Base-by-base conservation (phyloP, 768 basidiomycete genomes). In the Panus rudis region DNA sequence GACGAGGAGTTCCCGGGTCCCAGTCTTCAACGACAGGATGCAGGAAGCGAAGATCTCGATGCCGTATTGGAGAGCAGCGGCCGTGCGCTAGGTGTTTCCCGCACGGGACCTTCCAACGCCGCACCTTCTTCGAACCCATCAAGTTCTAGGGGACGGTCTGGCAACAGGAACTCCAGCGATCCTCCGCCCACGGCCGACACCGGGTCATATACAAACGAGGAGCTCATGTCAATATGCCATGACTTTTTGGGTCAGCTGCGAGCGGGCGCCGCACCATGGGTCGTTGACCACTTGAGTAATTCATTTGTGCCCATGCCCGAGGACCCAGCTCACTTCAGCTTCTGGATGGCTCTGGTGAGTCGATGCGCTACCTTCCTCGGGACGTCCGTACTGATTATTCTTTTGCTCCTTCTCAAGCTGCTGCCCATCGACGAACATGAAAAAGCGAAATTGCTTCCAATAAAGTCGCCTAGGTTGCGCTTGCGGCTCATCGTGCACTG, bases 391-490 rank as follows among this genome's bases (percentile, higher is more conserved):
- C 31, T 31, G 33, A 42, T 22, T 17, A 13, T 35, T 12, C 39
- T 44, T 4, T 39, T 21, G 10, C 22, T 24, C 16, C 12, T 39
- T 38, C 41, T 24, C 31, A 20, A 72, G 65, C 61, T 94, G 27
- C 78, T 97, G 38, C 87, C 92, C 26, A 90, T 97, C 57, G 90
- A 94, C 60, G 88, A 94, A 45, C 74, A 81, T 54, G 86, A 92
- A 66, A 90, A 92, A 61, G 72, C 90, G 11, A 85, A 92, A 54
- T 73, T 98, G 7, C 69, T 93, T 10, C 87, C 90, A 1, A 81
- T 93, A 40, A 76, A 80, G 46, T 86, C 79, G 41, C 73, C 87
- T 0, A 74, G 84, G 21, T 68, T 96, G 48, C 73, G 94, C 24
- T 65, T 98, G 42, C 70, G 84, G 43, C 71, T 98, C 53, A 84